A percentile compares a stretch with the other conserved stretches of the same genome.
Conservation (phyloP, 208 protist genomes). For the Trichomonas gallinae region DNA sequence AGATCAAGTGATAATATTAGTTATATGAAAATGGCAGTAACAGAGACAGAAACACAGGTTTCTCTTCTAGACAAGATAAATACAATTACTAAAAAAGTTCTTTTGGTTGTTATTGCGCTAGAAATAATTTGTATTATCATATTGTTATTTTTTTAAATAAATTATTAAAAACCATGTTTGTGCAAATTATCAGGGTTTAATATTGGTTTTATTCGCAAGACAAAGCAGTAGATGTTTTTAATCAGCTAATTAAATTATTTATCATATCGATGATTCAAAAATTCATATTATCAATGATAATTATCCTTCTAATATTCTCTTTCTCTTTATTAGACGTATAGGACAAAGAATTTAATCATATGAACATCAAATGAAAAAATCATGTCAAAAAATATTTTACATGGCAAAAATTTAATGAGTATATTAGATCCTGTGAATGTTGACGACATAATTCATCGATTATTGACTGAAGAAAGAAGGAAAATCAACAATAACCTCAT, state of each 20-base stretch:
- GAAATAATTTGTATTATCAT: background rate
- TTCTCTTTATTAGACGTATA: no score
- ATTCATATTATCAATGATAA: no score
- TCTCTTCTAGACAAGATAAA: background rate
- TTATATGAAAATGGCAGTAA: background rate
- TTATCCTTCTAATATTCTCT: no score
- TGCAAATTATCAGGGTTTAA: no score
- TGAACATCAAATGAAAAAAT: no score
- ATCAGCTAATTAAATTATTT: no score
- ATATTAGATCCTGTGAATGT: background rate
- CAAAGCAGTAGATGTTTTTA: no score
- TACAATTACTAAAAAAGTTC: background rate
- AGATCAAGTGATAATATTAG: background rate
- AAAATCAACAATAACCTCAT: background rate
- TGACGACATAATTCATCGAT: background rate
- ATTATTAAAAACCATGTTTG: background rate
- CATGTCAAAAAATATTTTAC: no score
- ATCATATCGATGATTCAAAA: no score
- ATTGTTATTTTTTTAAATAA: background rate
- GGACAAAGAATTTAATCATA: no score
- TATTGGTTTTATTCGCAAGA: no score
- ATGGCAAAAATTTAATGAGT: background rate
- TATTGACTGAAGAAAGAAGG: background rate
- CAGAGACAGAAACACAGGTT: background rate
- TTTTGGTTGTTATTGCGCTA: background rate